phyloP scores from a whole-genome alignment of 2,329 filamentous ascomycete genomes.

The Ascochyta rabiei region DNA sequence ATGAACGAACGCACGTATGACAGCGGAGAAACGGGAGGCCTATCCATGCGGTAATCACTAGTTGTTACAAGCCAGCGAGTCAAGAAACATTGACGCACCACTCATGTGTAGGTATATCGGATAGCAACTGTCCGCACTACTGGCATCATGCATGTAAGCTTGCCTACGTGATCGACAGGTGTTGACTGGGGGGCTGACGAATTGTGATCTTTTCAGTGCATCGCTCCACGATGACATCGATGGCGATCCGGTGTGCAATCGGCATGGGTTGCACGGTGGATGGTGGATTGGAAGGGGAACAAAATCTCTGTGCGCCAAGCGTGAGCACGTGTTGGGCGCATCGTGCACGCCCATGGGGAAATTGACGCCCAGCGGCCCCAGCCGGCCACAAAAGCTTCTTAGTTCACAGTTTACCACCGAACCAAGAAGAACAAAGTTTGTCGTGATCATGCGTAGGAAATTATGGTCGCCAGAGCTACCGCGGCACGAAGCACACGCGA shows the following conservation, averaged over 20 bases:
- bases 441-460: not conserved
- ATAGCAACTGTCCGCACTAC: not conserved
- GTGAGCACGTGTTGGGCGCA: not conserved
- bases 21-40: constrained; percentile 6
- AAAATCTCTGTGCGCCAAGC: not conserved
- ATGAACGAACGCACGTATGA: not conserved
- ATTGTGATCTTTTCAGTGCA: not conserved
- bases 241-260: constrained; percentile 3
- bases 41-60: not conserved
- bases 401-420: not conserved
- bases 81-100: not conserved
- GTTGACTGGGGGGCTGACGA: not conserved
- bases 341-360: constrained; percentile 2
- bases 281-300: not conserved
- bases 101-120: not conserved
- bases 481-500: not conserved
- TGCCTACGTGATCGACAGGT: constrained; percentile 2
- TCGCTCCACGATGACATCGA: constrained; percentile 1
- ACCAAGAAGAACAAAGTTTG: not conserved
- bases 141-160: no score
- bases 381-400: not conserved
- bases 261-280: not conserved
- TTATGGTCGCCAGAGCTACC: not conserved
- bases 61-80: constrained; percentile 8
- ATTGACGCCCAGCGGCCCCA: not conserved